Evolutionary conservation across 148 eudicot genomes (phyloP).

Genomic region (Vaccinium macrocarpon): DNA sequence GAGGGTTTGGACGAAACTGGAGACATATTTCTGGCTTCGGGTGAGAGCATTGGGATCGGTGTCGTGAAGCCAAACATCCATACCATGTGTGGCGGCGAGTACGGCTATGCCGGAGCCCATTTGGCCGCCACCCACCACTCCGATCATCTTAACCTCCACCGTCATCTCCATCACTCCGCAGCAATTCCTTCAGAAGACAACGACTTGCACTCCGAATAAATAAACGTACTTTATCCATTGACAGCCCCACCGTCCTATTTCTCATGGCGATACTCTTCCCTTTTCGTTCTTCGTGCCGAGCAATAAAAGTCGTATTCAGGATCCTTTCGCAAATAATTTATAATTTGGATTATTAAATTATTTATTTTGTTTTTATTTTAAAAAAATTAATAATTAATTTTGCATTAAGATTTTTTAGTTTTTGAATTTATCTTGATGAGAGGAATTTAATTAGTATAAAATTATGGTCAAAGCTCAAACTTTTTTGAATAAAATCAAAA

Average conservation of each 20-base stretch:
- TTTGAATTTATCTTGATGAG: no score
- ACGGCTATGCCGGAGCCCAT: slow-evolving; percentile 96
- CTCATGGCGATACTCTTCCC: no score
- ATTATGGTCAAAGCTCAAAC: no score
- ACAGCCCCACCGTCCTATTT: not conserved
- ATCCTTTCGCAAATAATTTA: no score
- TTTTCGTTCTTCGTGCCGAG: no score
- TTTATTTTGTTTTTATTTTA: no score
- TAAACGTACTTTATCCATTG: not conserved
- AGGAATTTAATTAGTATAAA: no score
- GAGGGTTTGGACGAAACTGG: slow-evolving; percentile 47
- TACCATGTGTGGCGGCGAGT: slow-evolving; percentile 60
- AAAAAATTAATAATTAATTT: no score
- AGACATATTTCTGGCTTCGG: slow-evolving; percentile 43
- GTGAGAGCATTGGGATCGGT: slow-evolving; percentile 56
- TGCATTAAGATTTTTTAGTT: no score
- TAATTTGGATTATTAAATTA: no score
- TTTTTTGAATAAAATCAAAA: no score
- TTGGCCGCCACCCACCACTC: slow-evolving; percentile 89
- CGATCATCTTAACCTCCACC: slow-evolving; percentile 51
- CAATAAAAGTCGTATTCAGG: no score
- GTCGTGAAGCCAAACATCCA: slow-evolving; percentile 65
- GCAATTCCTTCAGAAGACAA: not conserved
- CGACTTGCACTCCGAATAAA: not conserved
- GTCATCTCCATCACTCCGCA: slow-evolving; percentile 27